phyloP scores from a whole-genome alignment of 169 alveolate genomes.

The Hepatocystis sp. region DNA sequence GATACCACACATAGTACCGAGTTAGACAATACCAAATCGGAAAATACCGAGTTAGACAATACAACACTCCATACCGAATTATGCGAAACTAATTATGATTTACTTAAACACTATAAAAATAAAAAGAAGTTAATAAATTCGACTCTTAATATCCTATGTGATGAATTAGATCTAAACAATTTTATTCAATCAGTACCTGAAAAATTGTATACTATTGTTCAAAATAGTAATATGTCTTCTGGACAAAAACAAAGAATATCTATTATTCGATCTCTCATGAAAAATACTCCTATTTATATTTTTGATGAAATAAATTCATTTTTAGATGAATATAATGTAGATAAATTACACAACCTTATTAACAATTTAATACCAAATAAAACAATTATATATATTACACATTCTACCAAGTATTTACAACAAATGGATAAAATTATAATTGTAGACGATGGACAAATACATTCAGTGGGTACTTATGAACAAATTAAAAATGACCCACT shows the following conservation, averaged over 20 bases:
- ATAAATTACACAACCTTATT: conserved; percentile 41
- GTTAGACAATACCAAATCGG: too few relatives aligned
- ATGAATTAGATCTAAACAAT: conserved; percentile 30
- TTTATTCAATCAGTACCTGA: conserved; percentile 47
- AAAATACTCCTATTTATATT: conserved; percentile 39
- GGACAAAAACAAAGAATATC: conserved; percentile 75
- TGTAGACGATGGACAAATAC: conserved; percentile 38
- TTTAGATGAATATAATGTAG: conserved; percentile 47
- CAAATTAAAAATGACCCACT: conserved; percentile 24
- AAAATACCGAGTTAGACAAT: too few relatives aligned
- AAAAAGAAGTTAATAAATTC: conserved; percentile 25
- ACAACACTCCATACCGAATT: not conserved
- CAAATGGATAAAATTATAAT: conserved; percentile 63
- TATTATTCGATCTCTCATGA: conserved; percentile 51
- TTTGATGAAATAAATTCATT: conserved; percentile 70
- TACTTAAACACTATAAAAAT: conserved; percentile 19
- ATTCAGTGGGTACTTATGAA: conserved; percentile 28
- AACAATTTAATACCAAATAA: conserved; percentile 32
- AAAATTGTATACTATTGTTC: conserved; percentile 15
- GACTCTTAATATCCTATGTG: conserved; percentile 26
- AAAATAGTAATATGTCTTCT: conserved; percentile 32
- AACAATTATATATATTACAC: conserved; percentile 56
- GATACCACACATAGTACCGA: too few relatives aligned
- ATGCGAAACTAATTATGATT: not conserved
- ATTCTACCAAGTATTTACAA: conserved; percentile 11